Percentiles rank a stretch among this genome's conserved stretches.
Conservation (phyloP, 108 stramenopile species). For the Cyclotella cryptica region DNA sequence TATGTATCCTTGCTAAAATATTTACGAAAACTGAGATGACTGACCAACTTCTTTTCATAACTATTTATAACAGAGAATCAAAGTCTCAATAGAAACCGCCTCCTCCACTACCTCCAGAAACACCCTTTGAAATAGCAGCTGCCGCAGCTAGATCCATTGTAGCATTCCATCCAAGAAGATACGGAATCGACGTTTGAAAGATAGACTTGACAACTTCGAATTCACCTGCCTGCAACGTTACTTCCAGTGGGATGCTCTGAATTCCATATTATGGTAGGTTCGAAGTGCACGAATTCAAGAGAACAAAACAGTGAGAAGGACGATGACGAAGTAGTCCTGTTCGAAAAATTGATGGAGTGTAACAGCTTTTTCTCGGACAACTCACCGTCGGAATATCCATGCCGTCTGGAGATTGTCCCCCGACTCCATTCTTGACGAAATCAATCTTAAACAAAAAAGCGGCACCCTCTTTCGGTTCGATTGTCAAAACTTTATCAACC, state of each 20-base stretch:
- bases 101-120: constrained; percentile 15
- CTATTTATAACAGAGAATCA: no score
- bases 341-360: no score
- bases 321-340: neutral
- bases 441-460: constrained; percentile 58
- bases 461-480: constrained; percentile 59
- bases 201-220: constrained; percentile 60
- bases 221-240: constrained; percentile 63
- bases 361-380: neutral
- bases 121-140: constrained; percentile 31
- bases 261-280: neutral
- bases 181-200: constrained; percentile 57
- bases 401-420: constrained; percentile 52
- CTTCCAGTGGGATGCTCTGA: constrained; percentile 50
- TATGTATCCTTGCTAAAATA: no score
- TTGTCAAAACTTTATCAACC: constrained; percentile 65
- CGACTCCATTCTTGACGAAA: constrained; percentile 56
- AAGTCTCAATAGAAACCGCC: neutral
- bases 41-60: no score
- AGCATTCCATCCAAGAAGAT: constrained; percentile 61
- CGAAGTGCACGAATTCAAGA: neutral
- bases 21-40: no score
- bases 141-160: constrained; percentile 59
- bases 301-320: neutral
- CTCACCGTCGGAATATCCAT: constrained; percentile 32